These are phyloP conservation scores for Aureobasidium sp. DNA, from an alignment of 2,329 filamentous ascomycete species.

Conservation along the genomic window DNA sequence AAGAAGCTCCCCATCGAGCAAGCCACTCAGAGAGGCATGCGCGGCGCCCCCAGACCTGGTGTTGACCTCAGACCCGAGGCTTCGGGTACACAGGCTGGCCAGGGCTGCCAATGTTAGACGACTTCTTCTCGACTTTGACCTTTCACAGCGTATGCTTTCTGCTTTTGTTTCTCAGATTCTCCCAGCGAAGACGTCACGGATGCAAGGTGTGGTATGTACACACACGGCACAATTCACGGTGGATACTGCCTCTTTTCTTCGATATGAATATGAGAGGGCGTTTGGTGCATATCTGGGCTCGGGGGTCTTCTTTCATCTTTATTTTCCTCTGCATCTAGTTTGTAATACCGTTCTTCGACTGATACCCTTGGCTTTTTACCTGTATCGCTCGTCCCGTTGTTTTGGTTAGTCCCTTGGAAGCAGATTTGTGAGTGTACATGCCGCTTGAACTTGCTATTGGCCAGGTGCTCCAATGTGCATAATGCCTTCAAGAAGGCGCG, in stretches of 20 bases:
- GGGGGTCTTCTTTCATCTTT: constrained; percentile 5
- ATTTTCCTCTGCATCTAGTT: constrained; percentile 13
- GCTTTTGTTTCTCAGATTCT: constrained; percentile 2
- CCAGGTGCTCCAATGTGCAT: background rate
- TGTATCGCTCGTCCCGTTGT: background rate
- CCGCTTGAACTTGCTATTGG: background rate
- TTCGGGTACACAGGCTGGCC: constrained; percentile 51
- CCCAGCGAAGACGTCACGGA: constrained; percentile 8
- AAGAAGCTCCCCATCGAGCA: constrained; percentile 97
- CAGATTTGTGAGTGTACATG: background rate
- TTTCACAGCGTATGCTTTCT: background rate
- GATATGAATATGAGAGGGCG: constrained; percentile 13
- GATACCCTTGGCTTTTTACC: background rate
- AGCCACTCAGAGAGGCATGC: constrained; percentile 80
- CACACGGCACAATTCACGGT: constrained; percentile 1
- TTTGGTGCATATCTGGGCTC: constrained; percentile 15
- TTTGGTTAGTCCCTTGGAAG: background rate
- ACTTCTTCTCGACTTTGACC: background rate
- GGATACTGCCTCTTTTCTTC: constrained; percentile 13
- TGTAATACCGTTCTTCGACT: constrained; percentile 13
- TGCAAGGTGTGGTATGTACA: background rate
- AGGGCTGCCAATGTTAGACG: constrained; percentile 57
- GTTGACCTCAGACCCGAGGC: constrained; percentile 60
- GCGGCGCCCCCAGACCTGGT: constrained; percentile 54
- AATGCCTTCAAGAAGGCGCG: background rate